phyloP scores from a whole-genome alignment of 1,284 basidiomycete species.

The Meira miltonrushii region DNA sequence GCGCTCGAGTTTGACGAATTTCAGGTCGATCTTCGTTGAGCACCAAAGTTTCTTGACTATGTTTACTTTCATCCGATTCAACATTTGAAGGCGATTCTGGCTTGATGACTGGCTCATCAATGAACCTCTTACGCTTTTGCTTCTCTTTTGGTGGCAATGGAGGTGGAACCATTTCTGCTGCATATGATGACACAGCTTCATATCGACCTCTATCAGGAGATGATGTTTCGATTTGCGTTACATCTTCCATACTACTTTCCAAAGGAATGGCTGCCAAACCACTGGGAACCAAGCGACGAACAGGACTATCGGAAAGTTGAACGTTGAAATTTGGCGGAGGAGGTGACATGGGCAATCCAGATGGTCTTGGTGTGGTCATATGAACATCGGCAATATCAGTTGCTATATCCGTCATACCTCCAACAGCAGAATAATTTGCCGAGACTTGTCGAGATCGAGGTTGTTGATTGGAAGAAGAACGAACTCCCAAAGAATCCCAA shows the following conservation, averaged over 20 bases:
- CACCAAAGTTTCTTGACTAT: not conserved
- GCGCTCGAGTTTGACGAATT: too few relatives aligned
- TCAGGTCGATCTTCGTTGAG: not conserved
- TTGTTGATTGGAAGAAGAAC: not conserved
- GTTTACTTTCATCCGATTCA: not conserved
- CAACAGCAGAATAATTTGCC: not conserved
- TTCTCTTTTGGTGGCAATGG: constrained; percentile 30
- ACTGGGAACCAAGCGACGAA: constrained; percentile 10
- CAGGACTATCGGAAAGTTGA: not conserved
- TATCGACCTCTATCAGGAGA: constrained; percentile 3
- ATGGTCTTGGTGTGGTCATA: not conserved
- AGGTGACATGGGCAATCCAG: not conserved
- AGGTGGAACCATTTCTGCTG: constrained; percentile 23
- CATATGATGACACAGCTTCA: constrained; percentile 24
- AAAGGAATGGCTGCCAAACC: not conserved
- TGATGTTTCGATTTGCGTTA: constrained; percentile 25
- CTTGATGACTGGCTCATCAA: not conserved
- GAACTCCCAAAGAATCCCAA: constrained; percentile 6
- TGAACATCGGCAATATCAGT: not conserved
- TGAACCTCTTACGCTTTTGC: not conserved
- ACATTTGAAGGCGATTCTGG: too few relatives aligned
- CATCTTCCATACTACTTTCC: constrained; percentile 28
- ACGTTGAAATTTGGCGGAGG: not conserved
- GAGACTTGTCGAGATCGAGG: not conserved
- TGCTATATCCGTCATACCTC: not conserved